Evolutionary conservation across 192 early-diverging fungal species (phyloP), one percentile per base, ranked within the genome.

Genomic region (Backusella tarrabulga): DNA sequence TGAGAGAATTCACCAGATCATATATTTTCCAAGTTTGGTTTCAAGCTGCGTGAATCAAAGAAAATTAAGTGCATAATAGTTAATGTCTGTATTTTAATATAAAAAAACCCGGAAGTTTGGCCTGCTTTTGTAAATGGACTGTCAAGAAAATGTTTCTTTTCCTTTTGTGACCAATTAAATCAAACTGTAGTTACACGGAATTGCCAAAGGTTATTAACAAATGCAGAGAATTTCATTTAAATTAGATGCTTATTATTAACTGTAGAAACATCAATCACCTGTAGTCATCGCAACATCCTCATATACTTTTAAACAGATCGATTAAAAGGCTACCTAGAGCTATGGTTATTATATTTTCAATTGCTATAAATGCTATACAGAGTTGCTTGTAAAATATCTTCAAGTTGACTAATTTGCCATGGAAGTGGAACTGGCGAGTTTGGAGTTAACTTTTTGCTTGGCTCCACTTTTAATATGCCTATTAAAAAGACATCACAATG

Each of bases 161-260:
- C 54, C 15, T 3, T 8, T 8, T 21, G 54, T 56, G n/a, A 9
- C 54, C 54, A 56, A 56, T 26, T 56, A 56, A 56, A 56, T 56
- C 54, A 56, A 56, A 21, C 9, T 11, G 2, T n/a, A 5, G 54
- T 56, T 56, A 21, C 54, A 56, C 54, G 1, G 11, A 56, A 0
- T 56, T 56, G n/a, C 6, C n/a, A 21, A 9, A 21, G n/a, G 54
- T 56, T 56, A 26, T 44, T 44, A 5, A 56, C 54, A 56, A 56
- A 56, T 21, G 54, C 54, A 56, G 54, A 26, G 54, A 56, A 56
- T 56, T 56, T 56, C 54, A 56, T 56, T 56, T 56, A 56, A 54
- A 21, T 8, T n/a, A 54, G 17, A 54, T 54, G n/a, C 3, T 32
- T n/a, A 54, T 54, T 17, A 44, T 40, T 12, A 40, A 44, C 5